Conservation (phyloP, 1,139 yeast genomes). For the Lodderomyces beijingensis region DNA sequence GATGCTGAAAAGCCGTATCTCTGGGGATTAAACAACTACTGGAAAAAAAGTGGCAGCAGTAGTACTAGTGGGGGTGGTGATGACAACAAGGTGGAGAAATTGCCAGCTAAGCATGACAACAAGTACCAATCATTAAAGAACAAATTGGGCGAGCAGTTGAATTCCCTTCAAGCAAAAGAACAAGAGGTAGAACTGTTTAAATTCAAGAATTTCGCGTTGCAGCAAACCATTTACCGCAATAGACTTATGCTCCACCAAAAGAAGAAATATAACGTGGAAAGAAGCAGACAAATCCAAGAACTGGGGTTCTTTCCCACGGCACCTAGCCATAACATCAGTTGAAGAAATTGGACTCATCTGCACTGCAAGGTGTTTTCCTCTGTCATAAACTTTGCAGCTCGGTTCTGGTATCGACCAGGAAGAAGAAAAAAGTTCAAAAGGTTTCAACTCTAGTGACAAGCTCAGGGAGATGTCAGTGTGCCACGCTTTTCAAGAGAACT, state of each 20-base stretch:
- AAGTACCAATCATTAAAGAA: slow-evolving; percentile 13
- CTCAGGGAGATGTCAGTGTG: too few relatives aligned
- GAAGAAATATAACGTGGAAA: slow-evolving; percentile 29
- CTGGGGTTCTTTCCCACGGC: slow-evolving; percentile 54
- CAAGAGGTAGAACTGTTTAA: slow-evolving; percentile 20
- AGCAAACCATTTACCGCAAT: slow-evolving; percentile 49
- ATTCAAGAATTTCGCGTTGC: slow-evolving; percentile 47
- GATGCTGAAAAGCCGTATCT: slow-evolving; percentile 30
- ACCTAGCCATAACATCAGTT: slow-evolving; percentile 29
- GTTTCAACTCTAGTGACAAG: too few relatives aligned
- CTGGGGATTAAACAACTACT: slow-evolving; percentile 17
- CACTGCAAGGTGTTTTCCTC: too few relatives aligned
- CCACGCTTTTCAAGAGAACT: too few relatives aligned
- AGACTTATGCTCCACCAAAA: slow-evolving; percentile 33
- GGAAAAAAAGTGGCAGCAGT: slow-evolving; percentile 1
- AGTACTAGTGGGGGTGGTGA: slow-evolving; percentile 8
- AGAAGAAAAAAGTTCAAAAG: too few relatives aligned
- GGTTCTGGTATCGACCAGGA: too few relatives aligned
- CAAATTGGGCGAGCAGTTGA: slow-evolving; percentile 20
- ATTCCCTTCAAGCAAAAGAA: slow-evolving; percentile 13
- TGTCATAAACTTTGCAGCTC: too few relatives aligned
- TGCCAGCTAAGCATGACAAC: slow-evolving; percentile 8
- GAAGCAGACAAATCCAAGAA: slow-evolving; percentile 36
- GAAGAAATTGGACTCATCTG: too few relatives aligned
- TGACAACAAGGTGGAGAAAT: slow-evolving; percentile 9